Evolutionary conservation across 164 flowering plant genomes (phyloP).

Genomic region (Chloranthus sessilifolius): DNA sequence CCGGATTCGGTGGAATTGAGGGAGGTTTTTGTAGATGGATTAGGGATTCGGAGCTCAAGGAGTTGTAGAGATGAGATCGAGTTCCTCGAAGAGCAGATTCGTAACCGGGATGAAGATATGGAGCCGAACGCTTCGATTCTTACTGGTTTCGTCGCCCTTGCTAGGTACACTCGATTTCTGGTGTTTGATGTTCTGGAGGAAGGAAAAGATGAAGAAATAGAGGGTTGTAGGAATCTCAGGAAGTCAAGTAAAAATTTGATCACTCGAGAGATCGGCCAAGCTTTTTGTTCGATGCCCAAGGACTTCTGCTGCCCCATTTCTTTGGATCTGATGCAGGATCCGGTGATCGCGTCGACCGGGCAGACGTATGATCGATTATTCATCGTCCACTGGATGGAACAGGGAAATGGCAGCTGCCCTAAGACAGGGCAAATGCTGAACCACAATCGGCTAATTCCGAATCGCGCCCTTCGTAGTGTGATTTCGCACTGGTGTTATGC

Average conservation of each 20-base stretch:
- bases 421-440: constrained; percentile 82
- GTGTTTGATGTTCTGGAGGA: constrained; percentile 73
- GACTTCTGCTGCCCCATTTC: constrained; percentile 90
- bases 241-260: constrained; percentile 44
- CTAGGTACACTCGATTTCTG: constrained; percentile 69
- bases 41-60: constrained; percentile 49
- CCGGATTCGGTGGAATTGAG: constrained; percentile 41
- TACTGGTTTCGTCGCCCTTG: constrained; percentile 70
- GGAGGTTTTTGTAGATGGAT: constrained; percentile 39
- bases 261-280: constrained; percentile 55
- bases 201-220: constrained; percentile 28
- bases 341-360: constrained; percentile 82
- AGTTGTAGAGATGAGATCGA: constrained; percentile 73
- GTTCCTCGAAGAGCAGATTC: constrained; percentile 80
- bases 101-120: constrained; percentile 60
- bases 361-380: constrained; percentile 88
- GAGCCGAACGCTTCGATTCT: constrained; percentile 65
- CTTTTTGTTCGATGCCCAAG: constrained; percentile 54
- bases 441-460: constrained; percentile 64
- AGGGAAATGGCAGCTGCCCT: constrained; percentile 84
- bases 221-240: constrained; percentile 22
- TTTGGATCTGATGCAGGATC: constrained; percentile 88
- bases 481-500: constrained; percentile 83
- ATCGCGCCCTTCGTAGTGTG: constrained; percentile 68
- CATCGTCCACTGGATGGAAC: constrained; percentile 75